Conservation (phyloP, 2,329 filamentous ascomycete genomes). For the Zalaria obscura region DNA sequence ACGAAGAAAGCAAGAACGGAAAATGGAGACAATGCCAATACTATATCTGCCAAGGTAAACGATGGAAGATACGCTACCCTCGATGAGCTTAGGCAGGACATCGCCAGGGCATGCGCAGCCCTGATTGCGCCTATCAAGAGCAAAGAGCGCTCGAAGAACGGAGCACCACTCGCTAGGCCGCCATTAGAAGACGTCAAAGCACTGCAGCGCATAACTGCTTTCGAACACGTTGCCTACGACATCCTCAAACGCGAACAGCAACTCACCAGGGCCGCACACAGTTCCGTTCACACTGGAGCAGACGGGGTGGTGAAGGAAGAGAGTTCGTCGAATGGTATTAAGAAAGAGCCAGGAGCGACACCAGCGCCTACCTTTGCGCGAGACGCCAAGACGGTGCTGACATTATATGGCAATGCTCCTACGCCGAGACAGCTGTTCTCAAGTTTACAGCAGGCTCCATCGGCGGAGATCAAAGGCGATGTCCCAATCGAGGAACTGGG, state of each 20-base stretch:
- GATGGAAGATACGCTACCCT: constrained; percentile 25
- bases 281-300: not conserved
- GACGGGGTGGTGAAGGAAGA: constrained; percentile 8
- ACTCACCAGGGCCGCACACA: constrained; percentile 4
- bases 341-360: constrained; percentile 3
- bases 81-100: constrained; percentile 27
- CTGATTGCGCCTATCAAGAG: constrained; percentile 22
- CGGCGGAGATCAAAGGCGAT: constrained; percentile 6
- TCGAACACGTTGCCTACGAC: constrained; percentile 14
- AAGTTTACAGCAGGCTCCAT: constrained; percentile 49
- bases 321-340: constrained; percentile 4
- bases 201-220: constrained; percentile 15
- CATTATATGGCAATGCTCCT: constrained; percentile 61
- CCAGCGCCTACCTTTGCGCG: not conserved
- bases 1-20: constrained; percentile 31
- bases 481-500: constrained; percentile 44
- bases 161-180: constrained; percentile 11
- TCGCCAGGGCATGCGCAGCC: constrained; percentile 23
- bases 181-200: constrained; percentile 23
- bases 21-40: constrained; percentile 16
- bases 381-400: constrained; percentile 51
- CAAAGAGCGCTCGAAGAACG: constrained; percentile 7
- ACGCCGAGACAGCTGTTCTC: constrained; percentile 72
- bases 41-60: constrained; percentile 24
- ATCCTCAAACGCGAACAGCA: constrained; percentile 15